Percentiles rank a stretch among this genome's conserved stretches.
These are phyloP conservation scores for Sarocladium oryzae DNA, from an alignment of 2,329 filamentous ascomycete genomes.

Conservation along the genomic window DNA sequence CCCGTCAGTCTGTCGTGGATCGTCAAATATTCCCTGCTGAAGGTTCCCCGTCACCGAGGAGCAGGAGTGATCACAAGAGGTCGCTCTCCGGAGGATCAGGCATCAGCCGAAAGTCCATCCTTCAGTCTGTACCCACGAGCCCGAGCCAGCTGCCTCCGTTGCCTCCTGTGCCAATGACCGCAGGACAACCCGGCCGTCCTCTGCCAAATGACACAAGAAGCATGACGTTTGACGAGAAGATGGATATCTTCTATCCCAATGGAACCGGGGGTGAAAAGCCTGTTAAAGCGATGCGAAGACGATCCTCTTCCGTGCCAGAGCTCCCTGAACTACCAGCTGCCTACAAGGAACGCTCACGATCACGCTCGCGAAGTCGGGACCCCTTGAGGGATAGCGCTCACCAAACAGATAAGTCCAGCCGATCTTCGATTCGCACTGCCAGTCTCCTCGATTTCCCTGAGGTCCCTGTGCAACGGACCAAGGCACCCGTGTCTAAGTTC, in stretches of 20 bases:
- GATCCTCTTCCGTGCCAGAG: conserved; percentile 20
- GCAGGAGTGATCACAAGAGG: conserved; percentile 30
- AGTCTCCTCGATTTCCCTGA: conserved; percentile 10
- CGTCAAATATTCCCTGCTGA: conserved; percentile 42
- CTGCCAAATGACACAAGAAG: conserved; percentile 48
- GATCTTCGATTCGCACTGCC: conserved; percentile 9
- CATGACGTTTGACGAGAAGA: conserved; percentile 54
- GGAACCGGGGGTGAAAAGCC: not conserved
- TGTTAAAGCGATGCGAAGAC: conserved; percentile 17
- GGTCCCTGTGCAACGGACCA: not conserved
- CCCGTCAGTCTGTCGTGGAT: conserved; percentile 39
- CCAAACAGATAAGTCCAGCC: conserved; percentile 2
- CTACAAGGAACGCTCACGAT: not conserved
- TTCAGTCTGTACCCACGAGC: conserved; percentile 36
- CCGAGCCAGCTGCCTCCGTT: conserved; percentile 46
- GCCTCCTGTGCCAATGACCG: conserved; percentile 39
- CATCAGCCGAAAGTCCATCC: conserved; percentile 36
- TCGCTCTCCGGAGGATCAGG: conserved; percentile 44
- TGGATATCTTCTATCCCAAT: conserved; percentile 41
- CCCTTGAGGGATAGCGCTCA: not conserved
- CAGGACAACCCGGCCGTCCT: conserved; percentile 30
- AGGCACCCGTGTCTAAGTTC: conserved; percentile 21
- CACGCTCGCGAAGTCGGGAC: not conserved
- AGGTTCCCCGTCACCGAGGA: conserved; percentile 25
- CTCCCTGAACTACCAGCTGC: conserved; percentile 14